Conservation (phyloP, 2,329 filamentous ascomycete species). For the Sclerotinia glacialis region DNA sequence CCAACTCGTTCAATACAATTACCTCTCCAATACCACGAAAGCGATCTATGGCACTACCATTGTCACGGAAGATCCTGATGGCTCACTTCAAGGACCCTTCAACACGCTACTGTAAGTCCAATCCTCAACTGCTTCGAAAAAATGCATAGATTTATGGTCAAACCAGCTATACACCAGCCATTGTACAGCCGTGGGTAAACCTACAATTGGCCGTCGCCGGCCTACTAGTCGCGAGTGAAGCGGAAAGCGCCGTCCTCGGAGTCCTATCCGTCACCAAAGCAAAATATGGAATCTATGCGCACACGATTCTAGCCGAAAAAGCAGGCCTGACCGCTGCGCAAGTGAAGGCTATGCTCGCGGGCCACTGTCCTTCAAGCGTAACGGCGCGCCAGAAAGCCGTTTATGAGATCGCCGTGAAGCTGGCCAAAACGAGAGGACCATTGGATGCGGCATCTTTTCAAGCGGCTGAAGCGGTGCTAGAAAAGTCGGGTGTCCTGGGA, state of each 20-base stretch:
- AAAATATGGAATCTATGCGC: neutral
- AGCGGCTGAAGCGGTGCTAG: neutral
- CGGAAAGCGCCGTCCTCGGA: neutral
- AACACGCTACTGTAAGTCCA: neutral
- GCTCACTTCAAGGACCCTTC: constrained; percentile 8
- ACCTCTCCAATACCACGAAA: neutral
- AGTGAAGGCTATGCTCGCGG: neutral
- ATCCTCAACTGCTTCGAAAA: neutral
- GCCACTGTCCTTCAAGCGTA: neutral
- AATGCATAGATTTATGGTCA: neutral
- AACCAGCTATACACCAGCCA: neutral
- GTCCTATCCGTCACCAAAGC: constrained; percentile 1
- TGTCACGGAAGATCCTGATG: constrained; percentile 1
- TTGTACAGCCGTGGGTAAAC: constrained; percentile 3
- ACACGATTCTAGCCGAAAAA: constrained; percentile 4
- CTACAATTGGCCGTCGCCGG: neutral
- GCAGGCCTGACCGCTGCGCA: neutral
- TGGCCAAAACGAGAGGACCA: neutral
- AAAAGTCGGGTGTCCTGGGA: neutral
- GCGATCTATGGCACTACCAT: neutral
- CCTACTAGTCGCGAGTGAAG: neutral
- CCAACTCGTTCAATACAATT: neutral
- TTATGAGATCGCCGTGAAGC: neutral
- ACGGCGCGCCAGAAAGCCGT: neutral
- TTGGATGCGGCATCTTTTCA: neutral